phyloP scores from a whole-genome alignment of 1,284 basidiomycete genomes.

The Melanopsichium pennsylvanicum region DNA sequence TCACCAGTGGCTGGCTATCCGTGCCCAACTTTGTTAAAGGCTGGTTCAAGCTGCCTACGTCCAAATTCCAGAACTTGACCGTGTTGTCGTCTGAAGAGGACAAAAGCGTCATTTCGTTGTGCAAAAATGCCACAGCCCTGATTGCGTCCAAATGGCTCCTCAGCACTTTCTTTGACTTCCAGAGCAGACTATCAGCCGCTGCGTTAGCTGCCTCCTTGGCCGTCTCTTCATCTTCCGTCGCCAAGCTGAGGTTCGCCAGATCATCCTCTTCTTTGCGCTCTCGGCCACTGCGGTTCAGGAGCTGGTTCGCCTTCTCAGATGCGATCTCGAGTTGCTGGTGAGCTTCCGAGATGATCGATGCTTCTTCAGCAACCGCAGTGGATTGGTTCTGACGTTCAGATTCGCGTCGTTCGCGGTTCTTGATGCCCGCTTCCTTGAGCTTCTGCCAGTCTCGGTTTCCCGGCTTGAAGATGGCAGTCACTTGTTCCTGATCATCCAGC shows the following conservation, averaged over 20 bases:
- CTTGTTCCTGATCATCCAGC: conserved; percentile 47
- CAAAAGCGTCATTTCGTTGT: conserved; percentile 78
- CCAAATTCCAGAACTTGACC: conserved; percentile 90
- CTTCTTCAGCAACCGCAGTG: conserved; percentile 24
- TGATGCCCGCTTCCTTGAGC: conserved; percentile 51
- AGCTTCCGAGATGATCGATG: conserved; percentile 39
- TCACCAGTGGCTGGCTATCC: conserved; percentile 71
- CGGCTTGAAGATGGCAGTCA: conserved; percentile 56
- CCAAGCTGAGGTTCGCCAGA: conserved; percentile 50
- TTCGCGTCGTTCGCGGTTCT: conserved; percentile 49
- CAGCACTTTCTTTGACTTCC: conserved; percentile 59
- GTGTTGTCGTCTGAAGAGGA: conserved; percentile 94
- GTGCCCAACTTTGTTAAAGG: conserved; percentile 28
- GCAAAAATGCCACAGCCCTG: conserved; percentile 85
- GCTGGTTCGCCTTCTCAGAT: conserved; percentile 51
- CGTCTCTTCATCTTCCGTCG: conserved; percentile 33
- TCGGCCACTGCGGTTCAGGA: conserved; percentile 44
- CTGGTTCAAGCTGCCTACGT: conserved; percentile 41
- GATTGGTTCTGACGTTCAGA: conserved; percentile 13
- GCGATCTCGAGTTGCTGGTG: conserved; percentile 48
- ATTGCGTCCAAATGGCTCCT: conserved; percentile 90
- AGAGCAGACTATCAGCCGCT: conserved; percentile 54
- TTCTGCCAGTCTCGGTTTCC: conserved; percentile 54
- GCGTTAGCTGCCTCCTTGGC: conserved; percentile 38
- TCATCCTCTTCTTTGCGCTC: conserved; percentile 51